A percentile compares a stretch with the other conserved stretches of the same genome.
These are phyloP conservation scores for Saccharomycopsis malanga DNA, from an alignment of 805 yeast species.

Conservation along the genomic window DNA sequence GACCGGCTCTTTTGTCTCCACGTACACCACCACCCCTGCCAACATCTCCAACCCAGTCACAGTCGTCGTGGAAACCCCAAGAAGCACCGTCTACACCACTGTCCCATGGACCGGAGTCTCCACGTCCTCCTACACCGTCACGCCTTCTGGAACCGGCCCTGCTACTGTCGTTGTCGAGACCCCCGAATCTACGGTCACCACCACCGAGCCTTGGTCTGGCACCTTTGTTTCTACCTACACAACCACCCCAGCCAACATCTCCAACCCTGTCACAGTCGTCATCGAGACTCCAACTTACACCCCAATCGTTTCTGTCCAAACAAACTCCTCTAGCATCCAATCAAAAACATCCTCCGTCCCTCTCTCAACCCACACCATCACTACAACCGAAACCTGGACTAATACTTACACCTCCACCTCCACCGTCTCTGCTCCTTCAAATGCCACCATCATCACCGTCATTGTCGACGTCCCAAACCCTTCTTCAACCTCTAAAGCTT, in stretches of 20 bases:
- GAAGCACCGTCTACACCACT: constrained; percentile 3
- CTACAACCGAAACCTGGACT: background rate
- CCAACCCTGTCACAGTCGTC: background rate
- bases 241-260: background rate
- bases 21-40: constrained; percentile 1
- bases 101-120: background rate
- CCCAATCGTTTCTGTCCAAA: background rate
- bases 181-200: constrained; percentile 1
- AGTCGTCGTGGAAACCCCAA: constrained; percentile 1
- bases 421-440: background rate
- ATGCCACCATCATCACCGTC: background rate
- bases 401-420: background rate
- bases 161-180: constrained; percentile 3
- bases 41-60: background rate
- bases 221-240: background rate
- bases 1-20: constrained; percentile 11
- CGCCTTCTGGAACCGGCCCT: background rate
- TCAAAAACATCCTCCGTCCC: too few species aligned
- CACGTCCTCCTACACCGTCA: background rate
- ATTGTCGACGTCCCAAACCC: background rate
- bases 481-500: background rate
- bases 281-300: constrained; percentile 3
- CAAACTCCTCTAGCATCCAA: too few species aligned
- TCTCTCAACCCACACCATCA: background rate
- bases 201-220: constrained; percentile 4